Conservation (phyloP, 768 basidiomycete genomes). For the Pleurotus tuber-regium region DNA sequence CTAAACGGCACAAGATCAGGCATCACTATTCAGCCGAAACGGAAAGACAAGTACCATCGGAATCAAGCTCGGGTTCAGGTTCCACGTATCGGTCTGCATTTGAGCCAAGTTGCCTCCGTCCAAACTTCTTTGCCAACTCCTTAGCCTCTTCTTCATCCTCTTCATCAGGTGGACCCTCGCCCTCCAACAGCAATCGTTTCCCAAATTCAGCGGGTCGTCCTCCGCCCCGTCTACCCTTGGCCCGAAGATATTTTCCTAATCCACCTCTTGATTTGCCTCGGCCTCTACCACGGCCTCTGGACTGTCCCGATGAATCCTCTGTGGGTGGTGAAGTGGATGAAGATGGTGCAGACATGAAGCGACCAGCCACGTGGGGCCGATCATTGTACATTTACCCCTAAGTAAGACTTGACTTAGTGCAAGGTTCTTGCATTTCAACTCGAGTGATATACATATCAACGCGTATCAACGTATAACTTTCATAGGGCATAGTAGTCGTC, state of each 20-base stretch:
- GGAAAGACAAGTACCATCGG: constrained; percentile 51
- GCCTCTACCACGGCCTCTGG: constrained; percentile 27
- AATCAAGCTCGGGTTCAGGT: constrained; percentile 64
- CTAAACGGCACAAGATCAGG: constrained; percentile 26
- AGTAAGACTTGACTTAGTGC: no score
- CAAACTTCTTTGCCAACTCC: constrained; percentile 49
- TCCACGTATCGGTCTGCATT: constrained; percentile 78
- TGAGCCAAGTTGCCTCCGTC: constrained; percentile 56
- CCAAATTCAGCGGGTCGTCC: constrained; percentile 68
- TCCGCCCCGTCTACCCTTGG: constrained; percentile 55
- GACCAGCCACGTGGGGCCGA: no score
- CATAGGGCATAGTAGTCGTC: no score
- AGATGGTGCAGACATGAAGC: background rate
- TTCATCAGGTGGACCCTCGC: constrained; percentile 41
- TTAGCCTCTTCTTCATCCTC: constrained; percentile 48
- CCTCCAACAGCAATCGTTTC: constrained; percentile 60
- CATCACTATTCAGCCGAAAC: background rate
- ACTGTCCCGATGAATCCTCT: background rate
- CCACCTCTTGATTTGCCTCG: constrained; percentile 64
- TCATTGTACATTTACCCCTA: no score
- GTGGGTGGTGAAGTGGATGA: background rate
- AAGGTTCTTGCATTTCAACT: no score
- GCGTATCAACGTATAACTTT: no score
- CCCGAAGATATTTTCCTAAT: constrained; percentile 71
- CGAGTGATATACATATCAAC: no score